Evolutionary conservation across 1,284 basidiomycete genomes (phyloP), one percentile per base, ranked within the genome.

Genomic region (Ceratobasidium sp.): DNA sequence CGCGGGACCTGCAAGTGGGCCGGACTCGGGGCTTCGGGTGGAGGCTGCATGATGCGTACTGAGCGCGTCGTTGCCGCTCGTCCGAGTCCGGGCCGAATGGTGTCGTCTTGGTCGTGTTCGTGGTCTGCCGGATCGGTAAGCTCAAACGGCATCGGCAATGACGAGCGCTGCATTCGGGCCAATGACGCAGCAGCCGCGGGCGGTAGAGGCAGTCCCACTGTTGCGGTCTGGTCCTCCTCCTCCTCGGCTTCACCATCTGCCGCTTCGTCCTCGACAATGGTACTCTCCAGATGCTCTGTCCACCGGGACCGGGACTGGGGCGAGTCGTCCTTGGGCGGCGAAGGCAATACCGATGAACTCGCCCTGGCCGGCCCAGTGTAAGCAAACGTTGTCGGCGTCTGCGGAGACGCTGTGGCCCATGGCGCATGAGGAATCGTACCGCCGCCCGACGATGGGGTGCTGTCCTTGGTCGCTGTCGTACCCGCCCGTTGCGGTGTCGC

Each of bases 371-470:
- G 71, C 18, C 69, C 71, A 23, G 40, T 33, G 44, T 61, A 73
- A 44, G 51, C 72, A 28, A 63, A 40, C 44, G 72, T 76, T 46
- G 60, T 61, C 49, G 72, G 72, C 42, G 72, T 76, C 72, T 76
- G 72, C 46, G 72, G 72, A 42, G 61, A 64, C 28, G 51, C 28
- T 39, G 46, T 26, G 2, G 33, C 33, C 20, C 28, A 44, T 26
- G 46, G 26, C 26, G 15, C 58, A 33, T 33, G 33, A 33, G 33
- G 33, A 33, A 33, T 33, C 26, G 56, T 33, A 13, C 9, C 46
- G 7, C 64, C 70, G 42, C 61, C 56, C 33, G 33, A 33, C 60
- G 72, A 64, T 3, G 72, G 72, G 33, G 72, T 76, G 42, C 58
- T 23, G 42, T 49, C 60, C 44, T 28, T n/a, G 18, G 55, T 58